Base-by-base conservation (phyloP, 2,329 filamentous ascomycete genomes). In the Tolypocladium nubicola region DNA sequence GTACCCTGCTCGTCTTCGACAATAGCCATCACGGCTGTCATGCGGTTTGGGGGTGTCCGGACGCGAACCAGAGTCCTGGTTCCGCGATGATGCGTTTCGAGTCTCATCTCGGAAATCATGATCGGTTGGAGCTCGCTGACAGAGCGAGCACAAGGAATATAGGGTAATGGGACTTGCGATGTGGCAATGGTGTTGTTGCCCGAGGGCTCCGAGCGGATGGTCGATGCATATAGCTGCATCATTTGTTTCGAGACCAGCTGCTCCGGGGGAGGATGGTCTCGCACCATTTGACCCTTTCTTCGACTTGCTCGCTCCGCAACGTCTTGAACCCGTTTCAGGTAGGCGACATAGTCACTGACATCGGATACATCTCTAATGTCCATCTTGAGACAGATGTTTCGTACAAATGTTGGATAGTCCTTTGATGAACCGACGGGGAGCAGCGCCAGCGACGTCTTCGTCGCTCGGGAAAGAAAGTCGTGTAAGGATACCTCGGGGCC, bases 1-100 rank as follows among this genome's bases (percentile, higher is more conserved):
- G 66, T 71, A 1, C 66, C 67, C 4, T 64, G 60, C 54, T 76
- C 67, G 56, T 79, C 77, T 41, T 78, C 71, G 0, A 69, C 71
- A 38, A 77, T 62, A 1, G 64, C 61, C 60, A 62, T 56, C n/a
- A 68, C 13, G 19, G 59, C 62, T 3, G 59, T 63, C 1, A 60
- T 58, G 0, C 64, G 59, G 8, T 54, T 4, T 0, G 66, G 60
- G 0, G 60, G 60, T 1, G 65, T 67, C 7, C 63, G 23, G 1
- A 63, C 60, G 1, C 60, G 63, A 21, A 70, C 26, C 1, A 64
- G 7, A 1, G 60, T 38, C 23, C 56, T 63, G 2, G 26, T 57
- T 0, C 67, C 66, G 0, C 63, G 60, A 26, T 72, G 68, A 26
- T 69, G 65, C 10, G 61, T 64, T 52, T 68, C 66, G 8, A 71